Base-by-base conservation (phyloP, 805 yeast genomes). In the Pichia cephalocereana region DNA sequence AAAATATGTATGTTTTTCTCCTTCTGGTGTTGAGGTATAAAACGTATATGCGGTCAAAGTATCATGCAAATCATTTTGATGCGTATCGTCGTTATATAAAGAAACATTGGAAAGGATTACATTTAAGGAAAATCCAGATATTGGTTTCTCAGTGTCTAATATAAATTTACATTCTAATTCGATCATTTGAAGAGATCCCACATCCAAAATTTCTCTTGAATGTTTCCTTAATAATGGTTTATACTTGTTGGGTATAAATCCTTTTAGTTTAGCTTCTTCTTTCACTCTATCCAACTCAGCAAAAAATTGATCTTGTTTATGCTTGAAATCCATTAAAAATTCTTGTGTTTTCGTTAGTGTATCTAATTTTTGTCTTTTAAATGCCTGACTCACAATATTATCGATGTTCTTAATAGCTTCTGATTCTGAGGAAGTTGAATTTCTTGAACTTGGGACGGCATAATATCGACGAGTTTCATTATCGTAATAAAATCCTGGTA, bases 401-500 rank as follows among this genome's bases (percentile, higher is more conserved):
- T 41, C 37, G 1, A 48, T 19, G 3, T 26, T 37, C 1, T n/a
- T 40, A 8, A 48, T 34, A 12, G 14, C 42, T n/a, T 17, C 19
- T 4, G 47, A 41, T 8, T 38, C 45, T n/a, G 45, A 32, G 6
- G 18, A 36, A 6, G 12, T 6, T 7, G 41, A 36, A 23, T 34
- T 34, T 15, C 37, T 34, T 15, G 45, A 38, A 3, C 19, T n/a
- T 1, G 54, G 54, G 12, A 47, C 41, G 2, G 52, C 51, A 47
- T 43, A 52, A 40, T 52, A 52, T 15, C 49, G 38, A n/a, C 40
- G 32, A 15, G n/a, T 46, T 8, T 31, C 43, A 19, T 46, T 46
- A 34, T 52, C 52, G 26, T n/a, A 52, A 37, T 43, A 45, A 19
- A 47, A 45, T 3, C 55, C 55, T 0, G 52, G 49, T 14, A 52